Base-by-base conservation (phyloP, 345 rosid genomes). In the Boechera stricta region DNA sequence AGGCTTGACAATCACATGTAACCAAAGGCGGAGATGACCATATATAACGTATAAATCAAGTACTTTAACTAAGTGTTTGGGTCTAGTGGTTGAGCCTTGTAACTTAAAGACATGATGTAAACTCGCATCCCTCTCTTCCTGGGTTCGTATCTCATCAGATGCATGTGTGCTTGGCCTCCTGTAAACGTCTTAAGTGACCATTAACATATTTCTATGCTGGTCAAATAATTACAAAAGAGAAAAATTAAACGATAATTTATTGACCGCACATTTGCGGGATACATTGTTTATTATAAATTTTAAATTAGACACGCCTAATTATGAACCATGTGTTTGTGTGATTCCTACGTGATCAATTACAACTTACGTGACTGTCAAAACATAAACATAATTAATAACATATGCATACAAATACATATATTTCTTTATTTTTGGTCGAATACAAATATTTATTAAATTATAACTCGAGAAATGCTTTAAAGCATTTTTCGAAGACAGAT, bases 391-490 rank as follows among this genome's bases (percentile, higher is more conserved):
- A 41, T 44, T 44, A 11, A 44, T 44, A 44, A 44, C 49, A 44
- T 12, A 53, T 36, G 36, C 77, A 53, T 5, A 24, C 21, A 65
- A 45, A 75, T 26, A 67, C 67, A 57, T 52, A 38, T 26, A 29
- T 38, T 41, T 44, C 12, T 48, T 51, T 75, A 55, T 55, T 45
- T 28, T 15, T 33, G 11, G 47, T 53, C 26, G 13, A 53, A 28
- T 64, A 64, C 64, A 61, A 21, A 61, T 11, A 36, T 35, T 3
- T 24, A 38, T 18, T 36, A 21, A 21, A 21, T 21, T 60, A 44
- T 32, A 21, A 73, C 45, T 31, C 24, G 21, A 29, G 2, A 63
- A 28, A 53, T 31, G 24, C n/a, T 21, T 21, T 21, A 21, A 21
- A 21, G 24, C 24, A 21, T 21, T 21, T 21, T 21, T 21, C 24